Evolutionary conservation across 2,329 filamentous ascomycete species (phyloP).

Genomic region (Fusarium scirpi): DNA sequence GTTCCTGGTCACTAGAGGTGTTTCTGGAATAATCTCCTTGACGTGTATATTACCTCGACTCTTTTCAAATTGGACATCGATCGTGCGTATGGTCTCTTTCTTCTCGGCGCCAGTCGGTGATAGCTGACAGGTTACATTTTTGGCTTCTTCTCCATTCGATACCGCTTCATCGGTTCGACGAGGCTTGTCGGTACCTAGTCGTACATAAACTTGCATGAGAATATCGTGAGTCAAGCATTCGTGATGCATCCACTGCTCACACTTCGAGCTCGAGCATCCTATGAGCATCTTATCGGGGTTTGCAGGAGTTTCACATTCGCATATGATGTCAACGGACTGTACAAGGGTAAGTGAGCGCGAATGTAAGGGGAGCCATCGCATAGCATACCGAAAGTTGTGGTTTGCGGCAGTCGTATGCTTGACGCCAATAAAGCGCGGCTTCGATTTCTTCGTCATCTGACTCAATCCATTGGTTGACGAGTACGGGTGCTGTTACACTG

Average conservation of each 20-base stretch:
- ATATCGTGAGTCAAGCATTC: slow-evolving; percentile 69
- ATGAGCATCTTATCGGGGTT: slow-evolving; percentile 71
- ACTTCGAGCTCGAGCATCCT: slow-evolving; percentile 65
- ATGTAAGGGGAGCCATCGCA: no score
- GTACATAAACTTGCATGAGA: slow-evolving; percentile 61
- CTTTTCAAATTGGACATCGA: no score
- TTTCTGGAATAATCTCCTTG: no score
- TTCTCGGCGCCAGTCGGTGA: no score
- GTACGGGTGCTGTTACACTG: slow-evolving; percentile 69
- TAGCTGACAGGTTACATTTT: no score
- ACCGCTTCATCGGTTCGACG: slow-evolving; percentile 55
- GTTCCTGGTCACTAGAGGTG: no score
- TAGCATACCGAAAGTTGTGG: slow-evolving; percentile 60
- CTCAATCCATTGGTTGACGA: slow-evolving; percentile 76
- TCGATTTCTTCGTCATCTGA: slow-evolving; percentile 72
- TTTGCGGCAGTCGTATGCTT: slow-evolving; percentile 68
- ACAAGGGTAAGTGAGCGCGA: no score
- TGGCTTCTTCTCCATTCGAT: slow-evolving; percentile 47
- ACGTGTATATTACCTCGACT: no score
- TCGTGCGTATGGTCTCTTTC: no score
- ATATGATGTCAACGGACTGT: slow-evolving; percentile 58
- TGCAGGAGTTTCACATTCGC: slow-evolving; percentile 69
- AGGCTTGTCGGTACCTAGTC: slow-evolving; percentile 63
- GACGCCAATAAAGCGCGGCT: slow-evolving; percentile 72
- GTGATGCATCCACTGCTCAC: slow-evolving; percentile 72